phyloP scores from a whole-genome alignment of 441 rosid species.

The Metrosideros polymorpha region DNA sequence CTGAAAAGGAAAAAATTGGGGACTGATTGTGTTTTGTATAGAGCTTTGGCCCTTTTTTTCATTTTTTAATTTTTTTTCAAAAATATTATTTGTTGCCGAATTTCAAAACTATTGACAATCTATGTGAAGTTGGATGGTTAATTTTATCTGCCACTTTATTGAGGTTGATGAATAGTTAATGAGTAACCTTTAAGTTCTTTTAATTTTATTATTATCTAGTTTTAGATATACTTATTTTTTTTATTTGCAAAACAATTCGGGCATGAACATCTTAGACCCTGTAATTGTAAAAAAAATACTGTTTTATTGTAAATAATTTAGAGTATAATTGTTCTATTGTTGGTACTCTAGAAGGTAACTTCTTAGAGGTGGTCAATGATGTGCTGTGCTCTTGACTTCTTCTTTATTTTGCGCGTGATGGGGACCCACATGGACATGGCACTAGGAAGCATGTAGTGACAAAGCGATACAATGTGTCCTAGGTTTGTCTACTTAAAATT shows the following conservation, averaged over 20 bases:
- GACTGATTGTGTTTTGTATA: rapidly evolving
- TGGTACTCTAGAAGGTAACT: not conserved
- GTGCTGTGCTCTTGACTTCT: not conserved
- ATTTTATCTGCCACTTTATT: not conserved
- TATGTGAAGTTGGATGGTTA: not conserved
- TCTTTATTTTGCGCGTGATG: not conserved
- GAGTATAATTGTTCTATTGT: not conserved
- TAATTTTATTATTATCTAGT: not conserved
- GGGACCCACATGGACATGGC: not conserved
- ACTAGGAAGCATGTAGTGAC: not conserved
- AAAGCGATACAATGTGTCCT: not conserved
- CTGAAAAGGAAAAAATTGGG: not conserved
- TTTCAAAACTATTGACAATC: not conserved
- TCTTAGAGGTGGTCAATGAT: not conserved
- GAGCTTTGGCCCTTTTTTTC: too few species aligned
- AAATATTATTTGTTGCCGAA: not conserved
- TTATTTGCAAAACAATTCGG: not conserved
- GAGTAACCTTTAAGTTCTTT: not conserved
- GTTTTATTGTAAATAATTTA: not conserved
- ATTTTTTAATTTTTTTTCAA: not conserved
- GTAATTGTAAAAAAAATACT: not conserved
- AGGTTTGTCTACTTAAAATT: not conserved
- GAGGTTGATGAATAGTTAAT: not conserved
- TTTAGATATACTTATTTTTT: not conserved
- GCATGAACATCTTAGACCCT: not conserved